Percentiles rank a stretch among this genome's conserved stretches.
Evolutionary conservation across 2,329 filamentous ascomycete genomes (phyloP).

Genomic region (Penicillium frequentans): DNA sequence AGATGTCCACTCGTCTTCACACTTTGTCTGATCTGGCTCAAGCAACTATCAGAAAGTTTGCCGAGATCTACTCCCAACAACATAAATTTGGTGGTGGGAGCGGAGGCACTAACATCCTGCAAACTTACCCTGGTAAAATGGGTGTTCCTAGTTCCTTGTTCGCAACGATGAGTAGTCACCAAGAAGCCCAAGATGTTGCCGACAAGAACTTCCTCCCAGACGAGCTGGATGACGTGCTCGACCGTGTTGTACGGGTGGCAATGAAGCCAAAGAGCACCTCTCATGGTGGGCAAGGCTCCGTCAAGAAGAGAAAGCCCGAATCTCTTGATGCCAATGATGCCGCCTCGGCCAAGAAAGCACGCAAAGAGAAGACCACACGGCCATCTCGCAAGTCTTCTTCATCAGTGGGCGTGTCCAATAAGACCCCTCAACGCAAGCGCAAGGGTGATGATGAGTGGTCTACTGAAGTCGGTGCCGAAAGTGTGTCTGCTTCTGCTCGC

Average conservation of each 20-base stretch:
- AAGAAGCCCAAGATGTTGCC: constrained; percentile 79
- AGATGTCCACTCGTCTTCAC: constrained; percentile 62
- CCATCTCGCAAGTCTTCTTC: constrained; percentile 36
- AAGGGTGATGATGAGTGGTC: constrained; percentile 43
- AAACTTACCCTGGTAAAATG: constrained; percentile 78
- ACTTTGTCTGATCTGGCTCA: constrained; percentile 85
- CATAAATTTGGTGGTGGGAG: constrained; percentile 44
- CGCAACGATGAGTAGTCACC: constrained; percentile 70
- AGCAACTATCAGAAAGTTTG: constrained; percentile 77
- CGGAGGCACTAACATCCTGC: constrained; percentile 58
- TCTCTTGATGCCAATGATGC: constrained; percentile 27
- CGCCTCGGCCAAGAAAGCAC: constrained; percentile 29
- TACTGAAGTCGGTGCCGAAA: constrained; percentile 41
- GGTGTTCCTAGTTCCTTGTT: constrained; percentile 80
- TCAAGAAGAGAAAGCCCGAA: constrained; percentile 46
- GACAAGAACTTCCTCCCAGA: constrained; percentile 82
- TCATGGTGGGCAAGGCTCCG: constrained; percentile 19
- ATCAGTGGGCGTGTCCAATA: constrained; percentile 24
- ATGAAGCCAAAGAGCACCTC: constrained; percentile 60
- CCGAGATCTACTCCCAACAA: constrained; percentile 78
- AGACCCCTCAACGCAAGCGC: constrained; percentile 38
- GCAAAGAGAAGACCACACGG: constrained; percentile 29
- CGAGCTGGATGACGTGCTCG: constrained; percentile 72
- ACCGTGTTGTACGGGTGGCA: constrained; percentile 69
- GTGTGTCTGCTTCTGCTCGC: constrained; percentile 31